Evolutionary conservation across 2,329 filamentous ascomycete species (phyloP).

Genomic region (Fusarium poae): DNA sequence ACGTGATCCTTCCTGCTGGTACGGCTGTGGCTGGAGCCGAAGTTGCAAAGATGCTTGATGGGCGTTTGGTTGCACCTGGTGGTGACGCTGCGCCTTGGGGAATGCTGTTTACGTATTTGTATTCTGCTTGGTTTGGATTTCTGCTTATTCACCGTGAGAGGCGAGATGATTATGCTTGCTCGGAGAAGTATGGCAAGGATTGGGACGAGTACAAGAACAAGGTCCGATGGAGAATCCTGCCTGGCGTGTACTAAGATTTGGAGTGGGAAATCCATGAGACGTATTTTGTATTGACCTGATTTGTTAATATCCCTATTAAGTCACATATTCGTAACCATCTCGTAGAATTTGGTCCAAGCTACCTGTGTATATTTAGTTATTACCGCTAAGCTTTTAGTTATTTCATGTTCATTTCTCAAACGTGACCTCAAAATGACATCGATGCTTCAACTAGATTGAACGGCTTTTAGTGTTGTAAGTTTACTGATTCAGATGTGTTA

Average conservation of each 20-base stretch:
- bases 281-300: neutral
- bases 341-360: rapidly evolving
- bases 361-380: neutral
- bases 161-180: conserved; percentile 88
- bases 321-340: neutral
- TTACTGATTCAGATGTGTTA: too few species aligned
- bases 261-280: rapidly evolving
- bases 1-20: conserved; percentile 71
- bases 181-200: conserved; percentile 86
- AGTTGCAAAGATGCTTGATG: conserved; percentile 67
- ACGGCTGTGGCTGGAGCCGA: conserved; percentile 56
- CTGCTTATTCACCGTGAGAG: conserved; percentile 85
- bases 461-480: rapidly evolving
- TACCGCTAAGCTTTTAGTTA: neutral
- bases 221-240: conserved; percentile 83
- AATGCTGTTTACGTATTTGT: conserved; percentile 91
- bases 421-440: rapidly evolving
- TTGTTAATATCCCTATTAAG: neutral
- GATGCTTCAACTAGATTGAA: rapidly evolving
- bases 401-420: rapidly evolving
- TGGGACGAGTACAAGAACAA: conserved; percentile 87
- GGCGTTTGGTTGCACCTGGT: conserved; percentile 74
- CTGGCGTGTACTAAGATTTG: conserved; percentile 66
- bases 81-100: conserved; percentile 83
- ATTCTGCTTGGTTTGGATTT: conserved; percentile 87